Conservation (phyloP, 2,329 filamentous ascomycete species). For the Aspergillus japonicus region DNA sequence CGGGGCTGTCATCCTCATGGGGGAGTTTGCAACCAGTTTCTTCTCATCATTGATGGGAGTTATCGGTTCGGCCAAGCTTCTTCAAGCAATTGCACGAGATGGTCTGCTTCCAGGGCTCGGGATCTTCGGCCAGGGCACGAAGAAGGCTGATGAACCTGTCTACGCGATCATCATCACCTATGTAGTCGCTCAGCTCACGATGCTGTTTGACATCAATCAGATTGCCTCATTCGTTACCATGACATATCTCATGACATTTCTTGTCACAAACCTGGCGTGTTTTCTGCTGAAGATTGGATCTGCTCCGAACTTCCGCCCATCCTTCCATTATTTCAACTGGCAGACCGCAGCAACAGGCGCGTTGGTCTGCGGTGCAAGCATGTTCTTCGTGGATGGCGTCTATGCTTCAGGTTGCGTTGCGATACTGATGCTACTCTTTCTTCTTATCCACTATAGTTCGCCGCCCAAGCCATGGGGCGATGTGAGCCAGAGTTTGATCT, state of each 20-base stretch:
- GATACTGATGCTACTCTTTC: constrained; percentile 72
- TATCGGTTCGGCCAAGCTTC: constrained; percentile 77
- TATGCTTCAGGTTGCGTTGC: constrained; percentile 75
- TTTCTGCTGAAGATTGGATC: constrained; percentile 84
- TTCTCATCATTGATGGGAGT: constrained; percentile 88
- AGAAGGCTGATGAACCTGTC: constrained; percentile 70
- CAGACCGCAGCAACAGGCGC: constrained; percentile 74
- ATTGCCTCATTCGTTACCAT: constrained; percentile 89
- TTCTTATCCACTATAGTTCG: constrained; percentile 80
- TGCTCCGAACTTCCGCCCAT: constrained; percentile 83
- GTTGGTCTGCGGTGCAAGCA: constrained; percentile 72
- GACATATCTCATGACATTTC: constrained; percentile 89
- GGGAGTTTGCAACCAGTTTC: constrained; percentile 77
- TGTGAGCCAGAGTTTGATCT: constrained; percentile 85
- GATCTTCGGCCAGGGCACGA: constrained; percentile 71
- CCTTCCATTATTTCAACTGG: constrained; percentile 87
- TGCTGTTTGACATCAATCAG: constrained; percentile 80
- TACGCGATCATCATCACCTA: constrained; percentile 76
- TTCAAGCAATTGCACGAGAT: constrained; percentile 80
- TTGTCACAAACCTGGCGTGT: constrained; percentile 83
- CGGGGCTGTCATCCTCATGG: constrained; percentile 69
- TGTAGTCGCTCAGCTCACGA: constrained; percentile 70
- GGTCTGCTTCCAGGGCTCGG: constrained; percentile 73
- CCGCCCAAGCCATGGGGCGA: constrained; percentile 89
- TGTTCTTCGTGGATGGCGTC: constrained; percentile 86